Evolutionary conservation across 164 flowering plant genomes (phyloP), one percentile per base, ranked within the genome.

Genomic region (Echeveria elegans): DNA sequence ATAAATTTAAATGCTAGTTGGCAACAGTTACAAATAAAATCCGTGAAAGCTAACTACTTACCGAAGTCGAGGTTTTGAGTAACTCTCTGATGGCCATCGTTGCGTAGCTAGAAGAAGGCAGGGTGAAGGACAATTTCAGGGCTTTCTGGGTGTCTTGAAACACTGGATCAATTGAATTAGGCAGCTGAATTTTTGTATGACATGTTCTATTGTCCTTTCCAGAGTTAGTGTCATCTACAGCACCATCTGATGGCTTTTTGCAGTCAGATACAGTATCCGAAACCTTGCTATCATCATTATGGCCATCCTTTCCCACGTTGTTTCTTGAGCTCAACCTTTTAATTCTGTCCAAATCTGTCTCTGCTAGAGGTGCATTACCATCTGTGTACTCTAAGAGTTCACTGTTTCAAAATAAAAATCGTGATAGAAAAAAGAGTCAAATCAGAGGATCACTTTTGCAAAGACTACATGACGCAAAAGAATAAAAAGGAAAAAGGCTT

Each of bases 71-170:
- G 19, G 56, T 48, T 48, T 48, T 48, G 24, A 48, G 56, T 21
- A 48, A 48, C 56, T 48, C 56, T 48, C 56, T 48, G 56, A 48
- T 48, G 11, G 56, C 98, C 96, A 93, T 90, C 64, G 98, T 93
- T 23, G 96, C 98, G 76, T 93, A 93, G 75, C 90, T 83, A 68
- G 98, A 93, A 64, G 97, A 43, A 28, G 98, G 91, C 56, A 93
- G 88, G 34, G 91, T 93, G 63, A 93, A 84, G 66, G 84, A 74
- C 71, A 93, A 69, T 74, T 90, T 90, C 36, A 93, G 80, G 66
- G 97, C 97, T 64, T 52, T 74, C 68, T 85, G 89, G 29, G 67
- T 29, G 58, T 76, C 68, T 67, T 67, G 73, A 50, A 72, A 38
- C 63, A 70, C 73, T 69, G 83, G 68, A 65, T 36, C 59, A 29